These are phyloP conservation scores for Ustilago sp. DNA, from an alignment of 1,284 basidiomycete genomes.

Conservation along the genomic window DNA sequence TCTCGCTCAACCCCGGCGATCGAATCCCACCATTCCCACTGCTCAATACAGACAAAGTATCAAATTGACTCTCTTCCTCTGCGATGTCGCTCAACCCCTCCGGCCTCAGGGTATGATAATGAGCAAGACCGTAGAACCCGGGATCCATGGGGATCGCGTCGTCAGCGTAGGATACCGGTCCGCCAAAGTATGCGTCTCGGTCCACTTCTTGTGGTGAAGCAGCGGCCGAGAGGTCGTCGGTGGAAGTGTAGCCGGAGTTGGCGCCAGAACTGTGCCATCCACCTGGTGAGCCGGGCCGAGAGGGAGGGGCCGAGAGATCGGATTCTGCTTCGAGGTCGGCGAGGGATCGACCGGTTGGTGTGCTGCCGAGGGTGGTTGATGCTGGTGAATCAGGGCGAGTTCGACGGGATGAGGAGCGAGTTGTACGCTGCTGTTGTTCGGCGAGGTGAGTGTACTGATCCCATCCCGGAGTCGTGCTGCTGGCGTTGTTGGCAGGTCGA, in stretches of 20 bases:
- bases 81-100: constrained; percentile 62
- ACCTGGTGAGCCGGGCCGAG: constrained; percentile 28
- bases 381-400: background rate
- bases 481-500: constrained; percentile 16
- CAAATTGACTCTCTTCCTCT: constrained; percentile 55
- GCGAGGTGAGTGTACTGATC: background rate
- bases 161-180: constrained; percentile 37
- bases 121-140: constrained; percentile 47
- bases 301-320: constrained; percentile 26
- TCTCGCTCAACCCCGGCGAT: constrained; percentile 23
- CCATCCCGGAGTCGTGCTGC: constrained; percentile 2
- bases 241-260: constrained; percentile 16
- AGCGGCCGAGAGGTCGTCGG: constrained; percentile 18
- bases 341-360: constrained; percentile 24
- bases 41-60: constrained; percentile 41
- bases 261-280: constrained; percentile 13
- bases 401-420: background rate
- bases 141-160: constrained; percentile 50
- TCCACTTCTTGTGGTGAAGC: constrained; percentile 32
- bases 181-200: constrained; percentile 31
- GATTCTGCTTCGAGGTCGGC: constrained; percentile 44
- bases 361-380: constrained; percentile 1
- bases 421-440: background rate
- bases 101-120: constrained; percentile 48
- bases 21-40: constrained; percentile 31